Conservation (phyloP, 2,329 filamentous ascomycete species). For the Phymatotrichopsis omnivora region DNA sequence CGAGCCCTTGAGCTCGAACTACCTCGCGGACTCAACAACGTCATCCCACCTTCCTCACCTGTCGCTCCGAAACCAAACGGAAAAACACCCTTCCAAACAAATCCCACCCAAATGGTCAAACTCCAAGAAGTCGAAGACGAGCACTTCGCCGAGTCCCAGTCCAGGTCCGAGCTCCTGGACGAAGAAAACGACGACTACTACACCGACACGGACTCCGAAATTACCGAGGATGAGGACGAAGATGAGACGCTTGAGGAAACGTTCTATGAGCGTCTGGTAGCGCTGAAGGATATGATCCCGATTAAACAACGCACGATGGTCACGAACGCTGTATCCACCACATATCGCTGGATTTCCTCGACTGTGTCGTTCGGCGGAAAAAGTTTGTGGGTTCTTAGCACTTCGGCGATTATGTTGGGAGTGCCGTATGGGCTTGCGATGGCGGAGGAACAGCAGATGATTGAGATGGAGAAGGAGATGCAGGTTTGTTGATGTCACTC, state of each 20-base stretch:
- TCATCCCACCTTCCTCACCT: no score
- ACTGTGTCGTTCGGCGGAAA: conserved; percentile 46
- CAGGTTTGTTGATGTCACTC: conserved; percentile 7
- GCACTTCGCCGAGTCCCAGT: conserved; percentile 26
- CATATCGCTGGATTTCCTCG: conserved; percentile 13
- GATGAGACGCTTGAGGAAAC: conserved; percentile 50
- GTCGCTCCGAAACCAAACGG: no score
- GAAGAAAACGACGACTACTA: conserved; percentile 23
- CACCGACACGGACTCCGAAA: conserved; percentile 34
- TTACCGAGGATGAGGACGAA: conserved; percentile 43
- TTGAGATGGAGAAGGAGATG: conserved; percentile 97
- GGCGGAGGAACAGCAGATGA: conserved; percentile 89
- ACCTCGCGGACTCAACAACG: no score
- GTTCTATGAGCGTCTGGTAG: conserved; percentile 24
- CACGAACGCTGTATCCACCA: conserved; percentile 16
- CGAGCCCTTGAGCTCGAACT: no score
- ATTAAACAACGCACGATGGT: conserved; percentile 27
- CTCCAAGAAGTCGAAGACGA: conserved; percentile 28
- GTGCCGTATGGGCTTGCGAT: conserved; percentile 90
- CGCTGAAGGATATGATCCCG: conserved; percentile 28
- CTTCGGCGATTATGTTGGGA: conserved; percentile 76
- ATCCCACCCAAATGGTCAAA: conserved; percentile 25
- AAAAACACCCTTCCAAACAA: no score
- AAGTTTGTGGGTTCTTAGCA: conserved; percentile 82
- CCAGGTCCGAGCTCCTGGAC: conserved; percentile 9